Conservation (phyloP, 768 basidiomycete genomes). For the Rhizopogon vinicolor region DNA sequence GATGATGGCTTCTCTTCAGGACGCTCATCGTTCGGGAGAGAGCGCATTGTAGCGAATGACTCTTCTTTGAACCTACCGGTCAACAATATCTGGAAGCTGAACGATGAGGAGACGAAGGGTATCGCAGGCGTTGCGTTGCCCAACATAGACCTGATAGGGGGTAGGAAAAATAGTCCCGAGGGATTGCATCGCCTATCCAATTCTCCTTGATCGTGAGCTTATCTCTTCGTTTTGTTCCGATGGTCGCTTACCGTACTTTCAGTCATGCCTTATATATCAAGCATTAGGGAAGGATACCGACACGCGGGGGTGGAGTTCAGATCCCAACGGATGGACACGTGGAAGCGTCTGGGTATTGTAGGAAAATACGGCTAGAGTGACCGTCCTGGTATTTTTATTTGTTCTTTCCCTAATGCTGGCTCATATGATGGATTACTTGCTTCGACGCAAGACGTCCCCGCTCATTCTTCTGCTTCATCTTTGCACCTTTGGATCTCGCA, state of each 20-base stretch:
- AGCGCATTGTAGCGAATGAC: slow-evolving; percentile 21
- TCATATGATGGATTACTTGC: slow-evolving; percentile 22
- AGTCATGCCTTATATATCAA: not conserved
- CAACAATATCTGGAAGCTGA: slow-evolving; percentile 66
- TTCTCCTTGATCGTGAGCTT: slow-evolving; percentile 16
- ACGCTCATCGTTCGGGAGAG: slow-evolving; percentile 21
- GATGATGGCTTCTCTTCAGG: slow-evolving; percentile 31
- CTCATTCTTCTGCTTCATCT: slow-evolving; percentile 4
- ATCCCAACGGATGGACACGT: not conserved
- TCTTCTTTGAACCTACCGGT: slow-evolving; percentile 28
- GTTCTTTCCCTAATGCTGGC: slow-evolving; percentile 13
- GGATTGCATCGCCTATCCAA: slow-evolving; percentile 17
- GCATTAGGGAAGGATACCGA: slow-evolving; percentile 1
- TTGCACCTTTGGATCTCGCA: slow-evolving; percentile 27
- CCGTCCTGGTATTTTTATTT: slow-evolving; percentile 24
- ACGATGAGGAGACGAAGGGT: slow-evolving; percentile 63
- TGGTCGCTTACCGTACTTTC: not conserved
- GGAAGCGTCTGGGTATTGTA: slow-evolving; percentile 7
- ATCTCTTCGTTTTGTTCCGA: not conserved
- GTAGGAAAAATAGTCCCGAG: slow-evolving; percentile 38
- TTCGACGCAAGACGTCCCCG: slow-evolving; percentile 16
- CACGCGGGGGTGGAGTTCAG: not conserved
- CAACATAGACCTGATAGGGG: slow-evolving; percentile 33
- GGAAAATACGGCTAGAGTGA: slow-evolving; percentile 22
- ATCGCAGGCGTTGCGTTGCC: slow-evolving; percentile 47